Evolutionary conservation across 2,329 filamentous ascomycete genomes (phyloP).

Genomic region (Albophoma yamanashiensis): DNA sequence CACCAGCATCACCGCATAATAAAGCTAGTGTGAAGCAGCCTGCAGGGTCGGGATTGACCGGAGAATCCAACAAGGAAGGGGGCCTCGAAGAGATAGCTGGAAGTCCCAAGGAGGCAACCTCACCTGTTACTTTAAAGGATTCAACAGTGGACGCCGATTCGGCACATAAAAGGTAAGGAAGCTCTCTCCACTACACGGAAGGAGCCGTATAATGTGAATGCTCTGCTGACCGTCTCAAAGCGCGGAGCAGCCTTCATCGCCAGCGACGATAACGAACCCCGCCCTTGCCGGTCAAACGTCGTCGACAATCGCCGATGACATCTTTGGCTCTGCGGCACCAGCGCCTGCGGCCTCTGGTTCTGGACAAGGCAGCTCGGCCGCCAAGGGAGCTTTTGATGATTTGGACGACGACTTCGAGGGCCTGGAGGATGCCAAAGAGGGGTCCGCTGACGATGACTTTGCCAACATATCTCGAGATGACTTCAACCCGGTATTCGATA

Average conservation of each 20-base stretch:
- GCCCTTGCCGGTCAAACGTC: conserved; percentile 12
- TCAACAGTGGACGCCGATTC: conserved; percentile 9
- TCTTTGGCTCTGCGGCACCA: conserved; percentile 26
- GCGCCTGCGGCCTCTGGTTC: conserved; percentile 12
- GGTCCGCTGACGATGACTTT: conserved; percentile 69
- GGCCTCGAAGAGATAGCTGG: conserved; percentile 6
- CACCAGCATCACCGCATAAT: conserved; percentile 44
- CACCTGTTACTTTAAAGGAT: neutral
- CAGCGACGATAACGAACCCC: conserved; percentile 17
- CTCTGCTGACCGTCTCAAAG: conserved; percentile 9
- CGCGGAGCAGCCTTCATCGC: conserved; percentile 18
- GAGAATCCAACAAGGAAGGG: conserved; percentile 6
- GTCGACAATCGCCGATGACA: conserved; percentile 26
- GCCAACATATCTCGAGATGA: conserved; percentile 65
- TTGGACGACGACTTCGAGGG: conserved; percentile 75
- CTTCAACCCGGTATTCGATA: conserved; percentile 76
- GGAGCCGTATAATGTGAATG: neutral
- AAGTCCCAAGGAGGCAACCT: neutral
- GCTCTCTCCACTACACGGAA: neutral
- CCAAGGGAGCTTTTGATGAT: conserved; percentile 56
- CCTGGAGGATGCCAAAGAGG: conserved; percentile 75
- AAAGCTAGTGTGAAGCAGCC: conserved; percentile 16
- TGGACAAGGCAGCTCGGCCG: conserved; percentile 13
- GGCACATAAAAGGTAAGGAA: conserved; percentile 14
- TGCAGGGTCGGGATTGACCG: neutral